Percentiles rank a stretch among this genome's conserved stretches.
These are phyloP conservation scores for Kluyveromyces aestuarii DNA, from an alignment of 805 yeast genomes.

Conservation along the genomic window DNA sequence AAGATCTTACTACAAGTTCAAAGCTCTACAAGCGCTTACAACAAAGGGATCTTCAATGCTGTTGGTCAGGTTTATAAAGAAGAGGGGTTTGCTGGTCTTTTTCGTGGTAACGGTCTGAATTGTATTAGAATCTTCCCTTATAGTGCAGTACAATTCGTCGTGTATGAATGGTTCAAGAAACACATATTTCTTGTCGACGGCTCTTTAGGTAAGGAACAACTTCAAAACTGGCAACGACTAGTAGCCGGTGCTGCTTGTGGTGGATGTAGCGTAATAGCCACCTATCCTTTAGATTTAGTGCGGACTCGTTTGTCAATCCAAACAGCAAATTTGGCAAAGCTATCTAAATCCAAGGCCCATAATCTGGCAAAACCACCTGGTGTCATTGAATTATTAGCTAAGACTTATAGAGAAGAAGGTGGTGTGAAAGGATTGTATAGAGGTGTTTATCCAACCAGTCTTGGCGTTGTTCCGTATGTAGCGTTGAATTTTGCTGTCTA, in stretches of 20 bases:
- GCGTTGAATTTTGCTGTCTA: slow-evolving; percentile 88
- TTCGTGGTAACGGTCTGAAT: slow-evolving; percentile 85
- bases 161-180: slow-evolving; percentile 57
- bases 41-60: slow-evolving; percentile 67
- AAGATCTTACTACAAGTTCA: slow-evolving; percentile 88
- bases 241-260: slow-evolving; percentile 80
- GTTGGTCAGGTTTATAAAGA: slow-evolving; percentile 72
- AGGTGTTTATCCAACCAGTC: slow-evolving; percentile 82
- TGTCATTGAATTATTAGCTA: slow-evolving; percentile 44
- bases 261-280: slow-evolving; percentile 62
- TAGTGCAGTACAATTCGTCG: slow-evolving; percentile 87
- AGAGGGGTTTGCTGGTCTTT: slow-evolving; percentile 86
- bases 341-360: slow-evolving; percentile 36
- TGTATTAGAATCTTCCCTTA: slow-evolving; percentile 89
- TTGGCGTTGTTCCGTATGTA: slow-evolving; percentile 95
- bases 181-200: slow-evolving; percentile 27
- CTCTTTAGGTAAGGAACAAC: slow-evolving; percentile 24
- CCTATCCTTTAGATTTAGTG: slow-evolving; percentile 88
- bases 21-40: slow-evolving; percentile 36
- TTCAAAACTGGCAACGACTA: slow-evolving; percentile 51
- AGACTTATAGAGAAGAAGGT: slow-evolving; percentile 70
- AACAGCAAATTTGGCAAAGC: slow-evolving; percentile 53
- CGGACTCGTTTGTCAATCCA: slow-evolving; percentile 85
- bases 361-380: slow-evolving; percentile 53
- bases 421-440: slow-evolving; percentile 70